Evolutionary conservation across 2,329 filamentous ascomycete genomes (phyloP).

Genomic region (Paradendryphiella salina): DNA sequence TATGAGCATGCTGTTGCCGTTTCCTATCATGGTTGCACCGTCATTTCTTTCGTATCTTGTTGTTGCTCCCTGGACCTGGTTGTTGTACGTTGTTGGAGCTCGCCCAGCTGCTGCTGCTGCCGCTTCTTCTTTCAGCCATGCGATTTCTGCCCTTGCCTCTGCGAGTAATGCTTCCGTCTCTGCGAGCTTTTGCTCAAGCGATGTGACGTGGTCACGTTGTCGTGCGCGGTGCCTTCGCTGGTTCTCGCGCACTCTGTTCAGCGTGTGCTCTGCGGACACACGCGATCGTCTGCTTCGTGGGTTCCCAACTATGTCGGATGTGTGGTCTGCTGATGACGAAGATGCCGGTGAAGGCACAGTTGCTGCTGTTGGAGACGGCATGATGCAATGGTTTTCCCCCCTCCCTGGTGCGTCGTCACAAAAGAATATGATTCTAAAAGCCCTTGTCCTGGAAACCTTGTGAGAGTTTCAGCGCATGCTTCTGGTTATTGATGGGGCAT

Average conservation of each 20-base stretch:
- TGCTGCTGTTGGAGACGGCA: constrained; percentile 7
- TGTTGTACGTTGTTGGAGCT: no score
- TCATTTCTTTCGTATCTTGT: background rate
- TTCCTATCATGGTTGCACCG: background rate
- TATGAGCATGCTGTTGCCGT: background rate
- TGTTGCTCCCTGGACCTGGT: background rate
- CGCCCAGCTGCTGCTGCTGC: constrained; percentile 9
- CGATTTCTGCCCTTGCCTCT: constrained; percentile 35
- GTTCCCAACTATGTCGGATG: constrained; percentile 11
- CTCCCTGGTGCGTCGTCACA: background rate
- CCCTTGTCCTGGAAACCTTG: background rate
- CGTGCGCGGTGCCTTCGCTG: constrained; percentile 56
- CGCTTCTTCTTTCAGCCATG: constrained; percentile 23
- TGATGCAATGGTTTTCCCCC: constrained; percentile 1
- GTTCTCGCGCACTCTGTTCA: constrained; percentile 55
- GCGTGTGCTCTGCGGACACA: constrained; percentile 43
- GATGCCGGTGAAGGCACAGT: constrained; percentile 15
- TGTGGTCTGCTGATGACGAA: constrained; percentile 11
- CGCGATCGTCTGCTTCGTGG: constrained; percentile 21
- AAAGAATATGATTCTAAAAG: background rate
- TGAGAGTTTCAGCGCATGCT: background rate
- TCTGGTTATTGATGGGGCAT: background rate
- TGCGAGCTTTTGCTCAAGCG: constrained; percentile 44
- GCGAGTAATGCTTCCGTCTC: constrained; percentile 35
- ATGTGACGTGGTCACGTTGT: constrained; percentile 48